Evolutionary conservation across 495 filamentous ascomycete species (phyloP), one percentile per base, ranked within the genome.

Genomic region (Tuber brumale): DNA sequence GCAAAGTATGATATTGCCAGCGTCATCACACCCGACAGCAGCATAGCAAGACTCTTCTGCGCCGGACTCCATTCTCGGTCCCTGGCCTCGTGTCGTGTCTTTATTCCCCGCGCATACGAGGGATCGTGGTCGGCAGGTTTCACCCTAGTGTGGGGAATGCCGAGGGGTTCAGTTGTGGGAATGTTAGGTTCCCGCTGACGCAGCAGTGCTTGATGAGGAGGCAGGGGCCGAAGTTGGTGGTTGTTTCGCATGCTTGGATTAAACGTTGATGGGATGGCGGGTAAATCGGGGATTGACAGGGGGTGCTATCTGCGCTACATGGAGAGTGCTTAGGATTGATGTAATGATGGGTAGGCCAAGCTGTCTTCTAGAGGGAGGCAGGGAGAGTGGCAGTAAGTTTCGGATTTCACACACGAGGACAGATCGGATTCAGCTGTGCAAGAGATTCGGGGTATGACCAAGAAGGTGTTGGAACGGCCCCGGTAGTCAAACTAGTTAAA

Each of bases 221-320:
- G 21, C 7, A 16, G 18, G 46, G 21, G 12, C 12, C 43, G 12
- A 12, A 18, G 2, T 44, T 44, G 43, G 14, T 18, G 14, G 12
- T 44, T 44, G 10, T 44, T 44, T 16, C 12, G 43, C 43, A 44
- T 44, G 43, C 14, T 3, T 44, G 14, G 12, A 44, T 16, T 18
- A 14, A 44, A 44, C 16, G 18, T 48, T 48, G 4, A 12, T 7
- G 76, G 77, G 43, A 78, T 78, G 75, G 75, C 37, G 10, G 8
- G 19, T 3, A 44, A 43, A 3, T 16, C 78, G 48, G 57, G 37
- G 27, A 71, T 75, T 35, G 77, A 79, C 37, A 70, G 74, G 37
- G 72, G 8, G 44, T 75, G 77, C 31, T 79, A 79, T 51, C 69
- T 79, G 27, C n/a, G 23, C n/a, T 79, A 79, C 61, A 76, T 70